Base-by-base conservation (phyloP, 1,139 yeast species). In the Sugiyamaella neomexicana region DNA sequence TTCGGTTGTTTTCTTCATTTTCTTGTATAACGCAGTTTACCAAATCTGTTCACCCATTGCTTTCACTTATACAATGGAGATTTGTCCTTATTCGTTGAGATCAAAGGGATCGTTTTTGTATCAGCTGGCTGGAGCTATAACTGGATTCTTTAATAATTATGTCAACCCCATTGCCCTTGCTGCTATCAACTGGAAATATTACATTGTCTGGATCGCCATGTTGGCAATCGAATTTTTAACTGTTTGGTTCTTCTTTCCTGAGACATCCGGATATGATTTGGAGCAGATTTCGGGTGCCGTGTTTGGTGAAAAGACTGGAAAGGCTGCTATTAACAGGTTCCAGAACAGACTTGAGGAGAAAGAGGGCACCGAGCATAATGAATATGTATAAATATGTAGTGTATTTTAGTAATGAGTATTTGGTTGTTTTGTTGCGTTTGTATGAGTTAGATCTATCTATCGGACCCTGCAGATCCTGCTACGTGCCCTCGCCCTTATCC, bases 171-270 rank as follows among this genome's bases (percentile, higher is more conserved):
- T 82, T 63, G 86, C 85, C 36, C 76, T 82, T 80, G 81, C 75
- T 55, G 78, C 78, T 39, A 78, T 82, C 60, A 74, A 72, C 38
- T 81, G 85, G 84, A 80, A 79, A 63, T 82, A 80, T 70, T 82
- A 82, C 67, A 80, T 81, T 52, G 52, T 74, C 15, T 74, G 68
- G 62, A 53, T 53, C 37, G 50, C 50, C 52, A 57, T 61, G 61
- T 53, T 62, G 12, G 54, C 54, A 7, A 59, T 60, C 23, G 60
- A 60, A 52, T 53, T 55, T 41, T 29, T 50, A 17, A 52, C 88
- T 67, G 87, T 88, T 46, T 86, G 76, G 73, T 85, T 89, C 78
- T 82, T 89, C 67, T 88, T 90, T 68, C 98, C 98, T 32, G 99
- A 93, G 74, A 82, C 95, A 44, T 82, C 95, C 2, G 95, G 96